A percentile compares a stretch with the other conserved stretches of the same genome.
Conservation (phyloP, 495 filamentous ascomycete genomes). For the Trichocladium uniseriatum region DNA sequence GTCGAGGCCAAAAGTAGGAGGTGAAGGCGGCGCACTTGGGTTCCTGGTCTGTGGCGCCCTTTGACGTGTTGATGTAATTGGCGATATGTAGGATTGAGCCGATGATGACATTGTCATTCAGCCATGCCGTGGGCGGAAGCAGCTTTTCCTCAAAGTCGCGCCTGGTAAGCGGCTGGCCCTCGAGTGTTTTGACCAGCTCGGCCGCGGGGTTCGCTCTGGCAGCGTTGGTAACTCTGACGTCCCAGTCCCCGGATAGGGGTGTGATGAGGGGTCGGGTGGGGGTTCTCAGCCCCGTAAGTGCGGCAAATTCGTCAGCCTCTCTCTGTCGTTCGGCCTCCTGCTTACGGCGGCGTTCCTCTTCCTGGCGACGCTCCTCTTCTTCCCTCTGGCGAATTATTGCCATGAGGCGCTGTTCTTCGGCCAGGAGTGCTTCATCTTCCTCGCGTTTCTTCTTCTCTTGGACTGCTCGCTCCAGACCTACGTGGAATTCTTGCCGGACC, state of each 20-base stretch:
- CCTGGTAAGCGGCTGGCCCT: slow-evolving; percentile 47
- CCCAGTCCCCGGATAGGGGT: slow-evolving; percentile 25
- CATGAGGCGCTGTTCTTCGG: slow-evolving; percentile 8
- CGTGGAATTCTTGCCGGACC: slow-evolving; percentile 10
- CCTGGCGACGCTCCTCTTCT: slow-evolving; percentile 1
- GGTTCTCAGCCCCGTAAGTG: slow-evolving; percentile 9
- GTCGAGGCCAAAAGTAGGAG: slow-evolving; percentile 59
- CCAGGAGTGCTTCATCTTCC: slow-evolving; percentile 10
- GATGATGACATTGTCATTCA: slow-evolving; percentile 80
- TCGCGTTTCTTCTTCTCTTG: slow-evolving; percentile 9
- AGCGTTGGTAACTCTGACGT: slow-evolving; percentile 13
- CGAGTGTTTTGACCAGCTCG: slow-evolving; percentile 35
- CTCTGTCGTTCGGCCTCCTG: slow-evolving; percentile 4
- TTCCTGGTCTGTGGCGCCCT: slow-evolving; percentile 35
- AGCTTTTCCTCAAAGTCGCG: slow-evolving; percentile 53
- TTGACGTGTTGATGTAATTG: slow-evolving; percentile 46
- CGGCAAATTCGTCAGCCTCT: slow-evolving; percentile 5
- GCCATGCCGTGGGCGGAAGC: slow-evolving; percentile 48
- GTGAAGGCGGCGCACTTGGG: slow-evolving; percentile 64
- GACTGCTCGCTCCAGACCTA: not conserved
- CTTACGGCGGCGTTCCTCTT: slow-evolving; percentile 12
- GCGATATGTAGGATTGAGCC: slow-evolving; percentile 53
- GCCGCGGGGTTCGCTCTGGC: slow-evolving; percentile 7
- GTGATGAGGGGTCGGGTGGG: slow-evolving; percentile 20
- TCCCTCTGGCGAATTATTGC: not conserved